Conservation (phyloP, 2,329 filamentous ascomycete species). For the Colletotrichum tanaceti region DNA sequence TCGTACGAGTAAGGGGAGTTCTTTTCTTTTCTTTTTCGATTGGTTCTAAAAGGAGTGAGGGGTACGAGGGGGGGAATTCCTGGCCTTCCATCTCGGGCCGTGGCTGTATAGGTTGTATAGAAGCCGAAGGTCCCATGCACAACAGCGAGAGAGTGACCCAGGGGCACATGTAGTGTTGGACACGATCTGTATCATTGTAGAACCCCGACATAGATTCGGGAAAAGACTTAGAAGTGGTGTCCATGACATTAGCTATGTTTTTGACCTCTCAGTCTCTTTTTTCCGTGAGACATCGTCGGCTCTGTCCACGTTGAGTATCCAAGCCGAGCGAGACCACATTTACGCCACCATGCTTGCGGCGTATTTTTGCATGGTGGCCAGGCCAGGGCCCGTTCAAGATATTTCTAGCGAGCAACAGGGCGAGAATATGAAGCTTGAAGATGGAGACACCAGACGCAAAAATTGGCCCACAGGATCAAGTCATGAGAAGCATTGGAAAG, state of each 20-base stretch:
- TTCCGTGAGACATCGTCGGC: no score
- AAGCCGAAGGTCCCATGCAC: not conserved
- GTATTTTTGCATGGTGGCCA: no score
- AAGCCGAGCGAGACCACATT: no score
- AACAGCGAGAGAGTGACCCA: not conserved
- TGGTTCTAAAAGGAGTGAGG: slow-evolving; percentile 3
- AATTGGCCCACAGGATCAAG: not conserved
- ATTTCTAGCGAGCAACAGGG: no score
- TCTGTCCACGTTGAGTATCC: no score
- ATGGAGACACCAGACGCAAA: not conserved
- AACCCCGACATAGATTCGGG: not conserved
- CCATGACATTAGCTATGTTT: not conserved
- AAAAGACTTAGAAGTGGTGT: not conserved
- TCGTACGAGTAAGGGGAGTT: slow-evolving; percentile 25
- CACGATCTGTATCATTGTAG: not conserved
- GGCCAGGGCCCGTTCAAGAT: no score
- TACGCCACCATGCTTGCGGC: no score
- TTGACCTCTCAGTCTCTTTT: not conserved
- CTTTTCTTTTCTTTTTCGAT: not conserved
- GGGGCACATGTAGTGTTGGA: not conserved
- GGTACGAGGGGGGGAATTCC: not conserved
- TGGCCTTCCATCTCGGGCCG: not conserved
- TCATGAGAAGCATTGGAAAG: not conserved
- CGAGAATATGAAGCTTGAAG: not conserved
- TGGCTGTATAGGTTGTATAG: not conserved